Evolutionary conservation across 2,329 filamentous ascomycete species (phyloP).

Genomic region (Didymosphaeria variabile): DNA sequence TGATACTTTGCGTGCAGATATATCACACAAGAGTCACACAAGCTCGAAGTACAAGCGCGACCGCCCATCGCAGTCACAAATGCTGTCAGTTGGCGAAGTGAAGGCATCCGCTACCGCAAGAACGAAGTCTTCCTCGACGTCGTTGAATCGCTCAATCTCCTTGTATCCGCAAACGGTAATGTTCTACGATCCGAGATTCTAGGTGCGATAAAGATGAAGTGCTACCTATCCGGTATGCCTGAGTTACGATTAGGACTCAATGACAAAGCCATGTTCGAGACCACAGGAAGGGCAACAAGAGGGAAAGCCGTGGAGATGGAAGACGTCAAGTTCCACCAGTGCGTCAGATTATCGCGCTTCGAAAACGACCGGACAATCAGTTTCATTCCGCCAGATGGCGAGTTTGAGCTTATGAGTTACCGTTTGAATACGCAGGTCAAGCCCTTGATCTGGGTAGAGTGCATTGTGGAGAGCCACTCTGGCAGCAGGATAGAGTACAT

Average conservation of each 20-base stretch:
- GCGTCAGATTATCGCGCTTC: constrained; percentile 92
- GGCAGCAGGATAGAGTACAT: constrained; percentile 98
- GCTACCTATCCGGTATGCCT: constrained; percentile 97
- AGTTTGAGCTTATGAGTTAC: constrained; percentile 99
- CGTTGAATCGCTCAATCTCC: constrained; percentile 92
- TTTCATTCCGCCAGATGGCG: constrained; percentile 97
- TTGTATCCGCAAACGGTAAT: constrained; percentile 93
- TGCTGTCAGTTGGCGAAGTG: constrained; percentile 95
- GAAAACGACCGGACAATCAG: constrained; percentile 99
- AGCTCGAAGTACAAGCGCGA: constrained; percentile 93
- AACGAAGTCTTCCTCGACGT: constrained; percentile 99
- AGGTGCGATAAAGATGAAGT: constrained; percentile 99
- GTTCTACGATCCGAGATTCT: constrained; percentile 96
- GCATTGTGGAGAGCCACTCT: constrained; percentile 94
- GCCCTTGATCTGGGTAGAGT: constrained; percentile 98
- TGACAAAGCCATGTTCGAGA: constrained; percentile 99
- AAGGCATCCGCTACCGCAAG: constrained; percentile 97
- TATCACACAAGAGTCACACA: constrained; percentile 99
- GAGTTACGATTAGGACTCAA: constrained; percentile 93
- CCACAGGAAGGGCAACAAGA: constrained; percentile 89
- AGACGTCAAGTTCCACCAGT: constrained; percentile 99
- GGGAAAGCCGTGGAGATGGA: constrained; percentile 99
- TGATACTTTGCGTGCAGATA: constrained; percentile 61
- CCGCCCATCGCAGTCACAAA: constrained; percentile 98
- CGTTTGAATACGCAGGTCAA: constrained; percentile 98